These are phyloP conservation scores for Fusarium caatingaense DNA, from an alignment of 2,329 filamentous ascomycete genomes.

Conservation along the genomic window DNA sequence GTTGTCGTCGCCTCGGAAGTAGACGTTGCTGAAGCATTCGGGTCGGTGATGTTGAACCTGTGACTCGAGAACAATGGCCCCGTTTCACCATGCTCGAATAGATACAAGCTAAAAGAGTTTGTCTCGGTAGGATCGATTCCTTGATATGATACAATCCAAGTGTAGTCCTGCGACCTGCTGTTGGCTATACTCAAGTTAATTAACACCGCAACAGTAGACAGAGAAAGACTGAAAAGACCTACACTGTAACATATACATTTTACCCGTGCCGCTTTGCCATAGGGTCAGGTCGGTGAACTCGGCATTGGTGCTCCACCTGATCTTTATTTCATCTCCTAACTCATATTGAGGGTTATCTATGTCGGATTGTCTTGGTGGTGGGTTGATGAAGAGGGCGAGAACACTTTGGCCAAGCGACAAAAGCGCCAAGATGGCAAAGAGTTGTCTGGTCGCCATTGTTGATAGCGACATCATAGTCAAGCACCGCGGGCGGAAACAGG, in stretches of 20 bases:
- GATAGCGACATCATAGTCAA: background rate
- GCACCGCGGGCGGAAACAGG: rapidly evolving
- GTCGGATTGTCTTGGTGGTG: background rate
- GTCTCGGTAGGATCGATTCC: slow-evolving; percentile 1
- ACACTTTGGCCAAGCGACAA: background rate
- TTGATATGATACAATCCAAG: slow-evolving; percentile 12
- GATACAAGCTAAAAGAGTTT: slow-evolving; percentile 8
- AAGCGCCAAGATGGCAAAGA: background rate
- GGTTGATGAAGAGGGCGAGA: background rate
- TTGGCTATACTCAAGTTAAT: background rate
- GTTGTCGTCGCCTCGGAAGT: background rate
- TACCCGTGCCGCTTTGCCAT: background rate
- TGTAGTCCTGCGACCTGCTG: slow-evolving; percentile 11
- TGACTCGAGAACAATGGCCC: background rate
- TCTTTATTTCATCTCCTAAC: background rate
- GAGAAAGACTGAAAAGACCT: rapidly evolving
- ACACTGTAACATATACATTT: slow-evolving; percentile 1
- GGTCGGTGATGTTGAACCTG: slow-evolving; percentile 18
- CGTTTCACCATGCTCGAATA: slow-evolving; percentile 7
- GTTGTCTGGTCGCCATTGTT: background rate
- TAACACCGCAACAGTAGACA: rapidly evolving
- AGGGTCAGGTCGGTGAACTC: background rate
- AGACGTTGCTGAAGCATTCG: background rate
- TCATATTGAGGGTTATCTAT: slow-evolving; percentile 5
- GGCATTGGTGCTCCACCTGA: background rate